These are phyloP conservation scores for Phytopythium boreale DNA, from an alignment of 352 stramenopile species.

Conservation along the genomic window DNA sequence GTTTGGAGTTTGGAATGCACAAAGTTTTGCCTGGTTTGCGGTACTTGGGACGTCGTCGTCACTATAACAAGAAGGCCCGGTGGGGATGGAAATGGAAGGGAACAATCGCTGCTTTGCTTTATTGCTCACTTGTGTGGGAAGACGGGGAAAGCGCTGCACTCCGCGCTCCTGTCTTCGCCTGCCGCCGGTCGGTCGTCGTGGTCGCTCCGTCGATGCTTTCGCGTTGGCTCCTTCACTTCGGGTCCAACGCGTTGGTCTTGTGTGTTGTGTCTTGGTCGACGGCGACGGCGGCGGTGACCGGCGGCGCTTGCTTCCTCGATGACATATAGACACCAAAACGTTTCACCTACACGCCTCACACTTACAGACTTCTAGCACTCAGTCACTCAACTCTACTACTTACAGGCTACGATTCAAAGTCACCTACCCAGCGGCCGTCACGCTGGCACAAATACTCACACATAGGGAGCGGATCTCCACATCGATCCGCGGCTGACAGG, in stretches of 20 bases:
- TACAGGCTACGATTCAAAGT: not conserved
- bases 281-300: not conserved
- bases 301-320: not conserved
- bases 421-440: not conserved
- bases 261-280: not conserved
- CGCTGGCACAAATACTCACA: not conserved
- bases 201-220: not conserved
- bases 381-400: not conserved
- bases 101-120: not conserved
- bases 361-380: not conserved
- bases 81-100: not conserved
- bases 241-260: not conserved
- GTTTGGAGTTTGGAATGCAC: not conserved
- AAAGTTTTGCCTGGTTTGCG: not conserved
- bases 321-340: not conserved
- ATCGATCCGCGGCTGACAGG: constrained; percentile 1
- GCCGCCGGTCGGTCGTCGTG: not conserved
- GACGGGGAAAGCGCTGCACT: not conserved
- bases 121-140: not conserved
- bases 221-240: constrained; percentile 4
- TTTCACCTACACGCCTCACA: not conserved
- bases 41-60: not conserved
- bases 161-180: not conserved
- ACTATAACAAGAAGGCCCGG: not conserved
- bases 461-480: not conserved